phyloP scores from a whole-genome alignment of 2,329 filamentous ascomycete genomes.

The Xylariaceae sp. region DNA sequence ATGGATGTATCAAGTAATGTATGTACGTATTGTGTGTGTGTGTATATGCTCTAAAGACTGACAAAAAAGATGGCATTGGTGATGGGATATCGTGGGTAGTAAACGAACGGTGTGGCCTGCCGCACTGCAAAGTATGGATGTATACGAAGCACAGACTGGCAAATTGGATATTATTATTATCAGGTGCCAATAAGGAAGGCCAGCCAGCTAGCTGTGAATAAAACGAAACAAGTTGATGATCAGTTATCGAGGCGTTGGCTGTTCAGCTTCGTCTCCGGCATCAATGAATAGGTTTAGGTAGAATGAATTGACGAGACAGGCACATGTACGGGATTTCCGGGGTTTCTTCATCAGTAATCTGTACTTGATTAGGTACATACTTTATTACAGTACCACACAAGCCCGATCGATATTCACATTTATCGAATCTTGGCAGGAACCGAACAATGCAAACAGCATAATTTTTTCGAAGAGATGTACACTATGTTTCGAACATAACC shows the following conservation, averaged over 20 bases:
- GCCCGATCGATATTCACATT: neutral
- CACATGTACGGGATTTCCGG: neutral
- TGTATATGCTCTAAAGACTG: neutral
- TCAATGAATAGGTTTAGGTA: too few species aligned
- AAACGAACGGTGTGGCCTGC: neutral
- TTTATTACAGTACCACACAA: too few species aligned
- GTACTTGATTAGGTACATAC: neutral
- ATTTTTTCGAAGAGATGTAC: too few species aligned
- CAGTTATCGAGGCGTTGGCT: neutral
- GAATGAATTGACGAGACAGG: too few species aligned
- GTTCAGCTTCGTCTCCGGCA: neutral
- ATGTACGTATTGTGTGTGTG: too few species aligned
- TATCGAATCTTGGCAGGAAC: neutral
- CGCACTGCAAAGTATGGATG: too few species aligned
- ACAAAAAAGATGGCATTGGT: neutral
- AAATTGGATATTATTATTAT: neutral
- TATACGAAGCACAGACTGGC: too few species aligned
- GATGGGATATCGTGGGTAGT: neutral
- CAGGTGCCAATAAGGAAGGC: neutral
- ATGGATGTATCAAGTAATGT: too few species aligned
- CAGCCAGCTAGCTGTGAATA: neutral
- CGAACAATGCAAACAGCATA: neutral
- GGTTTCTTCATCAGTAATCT: neutral
- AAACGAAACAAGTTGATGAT: neutral
- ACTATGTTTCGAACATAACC: too few species aligned